Conservation (phyloP, 306 rosid species). For the Rosa chinensis region DNA sequence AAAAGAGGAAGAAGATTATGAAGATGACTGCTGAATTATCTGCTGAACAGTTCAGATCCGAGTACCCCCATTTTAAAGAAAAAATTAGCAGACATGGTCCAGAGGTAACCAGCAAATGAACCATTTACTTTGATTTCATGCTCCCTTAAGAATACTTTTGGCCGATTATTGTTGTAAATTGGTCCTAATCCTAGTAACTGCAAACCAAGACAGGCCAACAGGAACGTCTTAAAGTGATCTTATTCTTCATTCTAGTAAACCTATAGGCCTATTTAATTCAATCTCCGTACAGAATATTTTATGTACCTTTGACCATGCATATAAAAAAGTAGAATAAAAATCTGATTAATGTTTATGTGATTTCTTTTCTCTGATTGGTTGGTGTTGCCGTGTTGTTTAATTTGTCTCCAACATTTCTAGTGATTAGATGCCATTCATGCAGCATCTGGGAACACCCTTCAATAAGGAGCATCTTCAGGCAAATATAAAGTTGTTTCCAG, state of each 20-base stretch:
- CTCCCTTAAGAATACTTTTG: not conserved
- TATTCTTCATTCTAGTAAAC: not conserved
- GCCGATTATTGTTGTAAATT: not conserved
- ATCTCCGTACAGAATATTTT: not conserved
- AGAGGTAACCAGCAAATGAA: not conserved
- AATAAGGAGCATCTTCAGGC: no score
- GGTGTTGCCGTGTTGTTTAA: not conserved
- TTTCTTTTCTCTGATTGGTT: not conserved
- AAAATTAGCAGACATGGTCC: not conserved
- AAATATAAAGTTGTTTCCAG: no score
- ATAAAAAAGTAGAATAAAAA: not conserved
- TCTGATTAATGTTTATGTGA: not conserved
- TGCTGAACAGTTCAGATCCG: not conserved
- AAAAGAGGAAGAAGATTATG: no score
- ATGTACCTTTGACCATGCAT: not conserved
- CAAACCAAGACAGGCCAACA: not conserved
- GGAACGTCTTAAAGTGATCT: not conserved
- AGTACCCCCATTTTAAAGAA: not conserved
- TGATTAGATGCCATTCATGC: not conserved
- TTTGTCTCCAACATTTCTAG: not conserved
- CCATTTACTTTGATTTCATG: not conserved
- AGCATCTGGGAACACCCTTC: not conserved
- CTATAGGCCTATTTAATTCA: not conserved
- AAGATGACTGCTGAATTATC: not conserved
- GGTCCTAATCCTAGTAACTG: not conserved